Conservation (phyloP, 2,329 filamentous ascomycete genomes). For the Colletotrichum shisoi region DNA sequence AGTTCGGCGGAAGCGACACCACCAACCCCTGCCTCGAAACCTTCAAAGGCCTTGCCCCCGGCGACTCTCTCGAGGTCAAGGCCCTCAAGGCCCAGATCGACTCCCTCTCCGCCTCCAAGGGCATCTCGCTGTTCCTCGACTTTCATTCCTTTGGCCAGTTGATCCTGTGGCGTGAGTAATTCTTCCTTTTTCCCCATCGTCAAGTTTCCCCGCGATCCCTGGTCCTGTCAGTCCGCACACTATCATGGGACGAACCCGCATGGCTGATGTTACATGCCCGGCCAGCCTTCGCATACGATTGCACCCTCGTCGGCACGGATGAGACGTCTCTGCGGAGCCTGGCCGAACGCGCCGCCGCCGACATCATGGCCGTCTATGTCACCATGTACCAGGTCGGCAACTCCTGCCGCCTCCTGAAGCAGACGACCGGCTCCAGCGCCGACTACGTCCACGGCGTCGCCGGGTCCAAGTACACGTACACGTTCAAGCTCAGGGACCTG, state of each 20-base stretch:
- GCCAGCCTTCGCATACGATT: conserved; percentile 38
- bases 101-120: conserved; percentile 52
- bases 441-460: conserved; percentile 41
- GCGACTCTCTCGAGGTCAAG: conserved; percentile 57
- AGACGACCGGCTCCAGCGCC: conserved; percentile 41
- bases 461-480: conserved; percentile 39
- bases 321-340: conserved; percentile 24
- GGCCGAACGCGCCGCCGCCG: conserved; percentile 31
- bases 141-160: conserved; percentile 69
- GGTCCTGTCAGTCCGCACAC: too few species aligned
- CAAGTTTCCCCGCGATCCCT: neutral
- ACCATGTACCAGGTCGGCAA: conserved; percentile 40
- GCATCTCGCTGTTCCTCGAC: conserved; percentile 70
- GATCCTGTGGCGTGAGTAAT: conserved; percentile 39
- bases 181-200: neutral
- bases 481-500: conserved; percentile 36
- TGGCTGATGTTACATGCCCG: neutral
- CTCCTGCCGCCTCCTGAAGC: conserved; percentile 41
- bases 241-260: too few species aligned
- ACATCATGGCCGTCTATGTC: conserved; percentile 38
- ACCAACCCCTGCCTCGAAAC: conserved; percentile 59
- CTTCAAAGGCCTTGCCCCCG: conserved; percentile 53
- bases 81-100: conserved; percentile 57
- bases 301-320: conserved; percentile 36
- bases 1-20: conserved; percentile 54